These are phyloP conservation scores for Neoarthrinium moseri DNA, from an alignment of 2,329 filamentous ascomycete genomes.

Conservation along the genomic window DNA sequence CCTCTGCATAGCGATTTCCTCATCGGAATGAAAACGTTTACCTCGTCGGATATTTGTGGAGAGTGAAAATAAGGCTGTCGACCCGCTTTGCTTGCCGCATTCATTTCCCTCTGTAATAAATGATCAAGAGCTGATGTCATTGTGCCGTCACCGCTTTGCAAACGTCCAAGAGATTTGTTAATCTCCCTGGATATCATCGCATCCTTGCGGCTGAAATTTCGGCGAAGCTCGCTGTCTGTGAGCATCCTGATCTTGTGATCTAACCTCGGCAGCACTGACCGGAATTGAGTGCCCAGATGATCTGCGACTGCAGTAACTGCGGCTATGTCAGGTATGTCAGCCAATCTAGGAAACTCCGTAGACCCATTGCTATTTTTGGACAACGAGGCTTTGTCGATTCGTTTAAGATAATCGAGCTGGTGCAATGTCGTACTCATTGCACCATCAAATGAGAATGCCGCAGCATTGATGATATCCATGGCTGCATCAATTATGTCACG, in stretches of 20 bases:
- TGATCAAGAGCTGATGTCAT: constrained; percentile 27
- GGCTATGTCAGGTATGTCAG: constrained; percentile 15
- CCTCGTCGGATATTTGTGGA: constrained; percentile 30
- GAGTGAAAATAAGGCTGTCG: constrained; percentile 28
- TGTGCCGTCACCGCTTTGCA: constrained; percentile 15
- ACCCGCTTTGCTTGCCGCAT: constrained; percentile 26
- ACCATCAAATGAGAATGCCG: constrained; percentile 27
- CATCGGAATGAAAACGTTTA: not conserved
- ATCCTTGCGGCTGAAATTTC: constrained; percentile 16
- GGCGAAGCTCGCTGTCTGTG: constrained; percentile 8
- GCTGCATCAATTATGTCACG: constrained; percentile 30
- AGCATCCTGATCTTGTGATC: constrained; percentile 13
- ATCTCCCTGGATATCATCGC: constrained; percentile 19
- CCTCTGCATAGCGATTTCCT: not conserved
- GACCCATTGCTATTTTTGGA: constrained; percentile 8
- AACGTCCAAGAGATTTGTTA: constrained; percentile 15
- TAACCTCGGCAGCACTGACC: constrained; percentile 10
- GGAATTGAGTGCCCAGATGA: constrained; percentile 17
- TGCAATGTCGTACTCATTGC: constrained; percentile 15
- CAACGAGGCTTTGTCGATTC: not conserved
- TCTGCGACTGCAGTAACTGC: constrained; percentile 13
- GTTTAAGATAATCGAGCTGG: constrained; percentile 11
- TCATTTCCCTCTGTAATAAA: constrained; percentile 30
- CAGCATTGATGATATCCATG: constrained; percentile 34
- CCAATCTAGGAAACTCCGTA: constrained; percentile 13